Percentiles rank a stretch among this genome's conserved stretches.
Evolutionary conservation across 768 basidiomycete species (phyloP).

Genomic region (Hericium coralloides): DNA sequence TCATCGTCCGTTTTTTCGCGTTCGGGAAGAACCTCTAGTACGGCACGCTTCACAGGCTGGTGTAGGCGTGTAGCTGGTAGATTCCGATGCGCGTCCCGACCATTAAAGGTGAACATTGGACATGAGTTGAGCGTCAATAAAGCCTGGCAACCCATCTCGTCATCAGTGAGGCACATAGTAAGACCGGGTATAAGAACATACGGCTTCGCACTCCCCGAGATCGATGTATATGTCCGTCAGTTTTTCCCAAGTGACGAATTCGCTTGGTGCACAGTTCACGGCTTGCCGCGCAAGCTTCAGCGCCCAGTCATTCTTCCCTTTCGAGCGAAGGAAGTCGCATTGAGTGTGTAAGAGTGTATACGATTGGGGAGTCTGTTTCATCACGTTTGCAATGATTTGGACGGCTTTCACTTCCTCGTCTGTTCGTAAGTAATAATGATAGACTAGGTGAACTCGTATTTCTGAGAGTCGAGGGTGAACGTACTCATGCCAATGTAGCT

Average conservation of each 20-base stretch:
- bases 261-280: slow-evolving; percentile 96
- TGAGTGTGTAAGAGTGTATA: slow-evolving; percentile 93
- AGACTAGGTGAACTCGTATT: not conserved
- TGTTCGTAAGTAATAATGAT: slow-evolving; percentile 21
- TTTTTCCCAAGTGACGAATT: slow-evolving; percentile 99
- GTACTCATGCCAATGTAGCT: slow-evolving; percentile 97
- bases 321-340: slow-evolving; percentile 86
- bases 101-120: slow-evolving; percentile 99
- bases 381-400: slow-evolving; percentile 80
- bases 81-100: slow-evolving; percentile 84
- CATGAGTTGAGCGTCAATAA: slow-evolving; percentile 96
- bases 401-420: slow-evolving; percentile 99
- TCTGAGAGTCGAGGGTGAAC: slow-evolving; percentile 21
- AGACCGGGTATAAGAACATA: slow-evolving; percentile 11
- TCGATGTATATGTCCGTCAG: slow-evolving; percentile 94
- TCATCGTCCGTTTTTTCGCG: slow-evolving; percentile 77
- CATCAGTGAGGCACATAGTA: not conserved
- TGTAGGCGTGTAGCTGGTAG: slow-evolving; percentile 75
- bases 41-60: slow-evolving; percentile 77
- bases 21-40: slow-evolving; percentile 87
- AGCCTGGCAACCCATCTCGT: slow-evolving; percentile 33
- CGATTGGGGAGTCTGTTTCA: slow-evolving; percentile 81
- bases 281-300: slow-evolving; percentile 88
- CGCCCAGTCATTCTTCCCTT: slow-evolving; percentile 83
- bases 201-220: slow-evolving; percentile 73